phyloP scores from a whole-genome alignment of 2,329 filamentous ascomycete genomes.

The Fusarium odoratissimum region DNA sequence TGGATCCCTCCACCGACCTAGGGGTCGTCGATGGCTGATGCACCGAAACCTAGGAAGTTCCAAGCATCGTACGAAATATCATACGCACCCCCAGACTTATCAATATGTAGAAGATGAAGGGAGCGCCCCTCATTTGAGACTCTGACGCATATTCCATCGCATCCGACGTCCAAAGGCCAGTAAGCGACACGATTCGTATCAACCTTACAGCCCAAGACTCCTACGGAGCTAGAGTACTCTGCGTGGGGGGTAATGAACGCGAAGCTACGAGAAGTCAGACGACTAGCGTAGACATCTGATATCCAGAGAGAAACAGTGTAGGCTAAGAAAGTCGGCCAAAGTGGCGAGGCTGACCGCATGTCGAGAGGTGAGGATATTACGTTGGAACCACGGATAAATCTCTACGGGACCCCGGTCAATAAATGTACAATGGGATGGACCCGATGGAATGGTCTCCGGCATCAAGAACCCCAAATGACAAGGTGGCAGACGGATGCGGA shows the following conservation, averaged over 20 bases:
- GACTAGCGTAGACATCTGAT: too few species aligned
- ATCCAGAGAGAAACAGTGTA: too few species aligned
- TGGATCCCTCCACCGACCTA: neutral
- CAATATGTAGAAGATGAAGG: slow-evolving; percentile 67
- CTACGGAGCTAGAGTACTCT: slow-evolving; percentile 64
- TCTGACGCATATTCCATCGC: slow-evolving; percentile 43
- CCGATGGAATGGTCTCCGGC: too few species aligned
- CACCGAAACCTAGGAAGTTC: slow-evolving; percentile 60
- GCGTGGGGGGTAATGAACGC: slow-evolving; percentile 63
- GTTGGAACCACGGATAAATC: too few species aligned
- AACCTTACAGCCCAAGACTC: slow-evolving; percentile 68
- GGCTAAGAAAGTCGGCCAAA: too few species aligned
- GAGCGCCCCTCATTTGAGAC: slow-evolving; percentile 58
- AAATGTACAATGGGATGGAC: neutral
- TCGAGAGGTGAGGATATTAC: too few species aligned
- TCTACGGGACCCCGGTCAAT: neutral
- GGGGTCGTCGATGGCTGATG: neutral
- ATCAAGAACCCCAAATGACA: too few species aligned
- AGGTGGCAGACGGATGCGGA: neutral
- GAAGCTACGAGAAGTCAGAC: neutral
- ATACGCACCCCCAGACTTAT: slow-evolving; percentile 63
- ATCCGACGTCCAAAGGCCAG: slow-evolving; percentile 63
- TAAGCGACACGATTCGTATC: slow-evolving; percentile 69
- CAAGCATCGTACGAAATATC: slow-evolving; percentile 70
- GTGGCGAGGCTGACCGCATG: too few species aligned